phyloP scores from a whole-genome alignment of 345 rosid species.

The Eutrema yunnanense region DNA sequence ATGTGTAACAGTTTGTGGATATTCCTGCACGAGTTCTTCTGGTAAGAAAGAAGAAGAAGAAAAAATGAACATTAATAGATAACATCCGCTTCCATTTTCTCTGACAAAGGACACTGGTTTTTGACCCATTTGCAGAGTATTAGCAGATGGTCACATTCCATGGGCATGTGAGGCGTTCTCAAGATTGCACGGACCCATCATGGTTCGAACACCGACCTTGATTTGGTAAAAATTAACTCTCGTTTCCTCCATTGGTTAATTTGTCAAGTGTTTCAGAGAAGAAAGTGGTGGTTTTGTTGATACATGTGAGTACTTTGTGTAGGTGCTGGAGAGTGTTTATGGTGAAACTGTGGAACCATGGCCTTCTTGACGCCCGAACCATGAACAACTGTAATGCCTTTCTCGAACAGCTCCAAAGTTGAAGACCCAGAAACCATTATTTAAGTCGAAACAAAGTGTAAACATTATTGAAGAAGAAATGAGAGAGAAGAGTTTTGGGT shows the following conservation, averaged over 20 bases:
- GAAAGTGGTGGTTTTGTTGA: not conserved
- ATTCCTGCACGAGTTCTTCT: not conserved
- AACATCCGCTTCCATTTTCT: not conserved
- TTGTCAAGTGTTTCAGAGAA: not conserved
- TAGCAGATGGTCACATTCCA: conserved; percentile 98
- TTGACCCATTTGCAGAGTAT: conserved; percentile 48
- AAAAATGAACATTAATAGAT: not conserved
- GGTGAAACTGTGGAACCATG: conserved; percentile 97
- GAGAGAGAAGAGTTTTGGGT: conserved; percentile 5
- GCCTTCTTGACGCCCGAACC: conserved; percentile 74
- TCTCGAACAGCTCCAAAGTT: conserved; percentile 43
- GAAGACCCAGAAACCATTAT: conserved; percentile 23
- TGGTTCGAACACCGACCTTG: conserved; percentile 60
- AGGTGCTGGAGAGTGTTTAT: conserved; percentile 97
- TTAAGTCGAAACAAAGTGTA: conserved; percentile 1
- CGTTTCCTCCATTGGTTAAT: not conserved
- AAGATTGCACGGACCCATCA: conserved; percentile 61
- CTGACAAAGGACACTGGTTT: conserved; percentile 4
- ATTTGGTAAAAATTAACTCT: conserved; percentile 45
- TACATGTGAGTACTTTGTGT: conserved; percentile 12
- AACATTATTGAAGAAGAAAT: not conserved
- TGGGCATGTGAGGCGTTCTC: conserved; percentile 99
- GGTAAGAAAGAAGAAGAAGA: not conserved
- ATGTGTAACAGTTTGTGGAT: not conserved
- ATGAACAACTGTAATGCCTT: conserved; percentile 83